A percentile compares a stretch with the other conserved stretches of the same genome.
phyloP scores from a whole-genome alignment of 176 grass and related monocot genomes.

The Triticum monococcum region DNA sequence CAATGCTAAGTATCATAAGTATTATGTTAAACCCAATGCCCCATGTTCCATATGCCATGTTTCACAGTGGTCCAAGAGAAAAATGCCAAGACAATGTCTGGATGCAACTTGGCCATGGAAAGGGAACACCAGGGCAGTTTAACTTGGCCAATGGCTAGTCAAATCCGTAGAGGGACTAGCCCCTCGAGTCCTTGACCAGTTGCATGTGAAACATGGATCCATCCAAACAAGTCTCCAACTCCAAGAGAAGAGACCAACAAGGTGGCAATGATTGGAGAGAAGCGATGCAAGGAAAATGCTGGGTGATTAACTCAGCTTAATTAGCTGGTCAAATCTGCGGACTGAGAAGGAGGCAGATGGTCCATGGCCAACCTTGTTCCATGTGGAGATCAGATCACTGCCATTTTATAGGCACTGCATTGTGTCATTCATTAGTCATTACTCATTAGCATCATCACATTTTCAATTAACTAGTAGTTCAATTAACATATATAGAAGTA shows the following conservation, averaged over 20 bases:
- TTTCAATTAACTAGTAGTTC: background rate
- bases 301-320: background rate
- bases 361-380: slow-evolving; percentile 39
- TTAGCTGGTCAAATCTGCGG: slow-evolving; percentile 23
- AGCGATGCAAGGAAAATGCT: background rate
- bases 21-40: background rate
- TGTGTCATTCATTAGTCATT: background rate
- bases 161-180: slow-evolving; percentile 17
- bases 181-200: background rate
- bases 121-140: background rate
- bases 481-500: background rate
- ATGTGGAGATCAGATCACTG: slow-evolving; percentile 28
- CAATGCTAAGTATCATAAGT: background rate
- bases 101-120: background rate
- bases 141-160: slow-evolving; percentile 8
- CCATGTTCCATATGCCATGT: slow-evolving; percentile 32
- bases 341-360: slow-evolving; percentile 38
- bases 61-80: slow-evolving; percentile 27
- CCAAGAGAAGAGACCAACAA: slow-evolving; percentile 21
- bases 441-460: background rate
- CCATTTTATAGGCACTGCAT: background rate
- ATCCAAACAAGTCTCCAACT: slow-evolving; percentile 4
- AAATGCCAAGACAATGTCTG: slow-evolving; percentile 9
- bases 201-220: slow-evolving; percentile 5
- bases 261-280: slow-evolving; percentile 19